phyloP scores from a whole-genome alignment of 768 basidiomycete genomes.

The Galerina sulciceps region DNA sequence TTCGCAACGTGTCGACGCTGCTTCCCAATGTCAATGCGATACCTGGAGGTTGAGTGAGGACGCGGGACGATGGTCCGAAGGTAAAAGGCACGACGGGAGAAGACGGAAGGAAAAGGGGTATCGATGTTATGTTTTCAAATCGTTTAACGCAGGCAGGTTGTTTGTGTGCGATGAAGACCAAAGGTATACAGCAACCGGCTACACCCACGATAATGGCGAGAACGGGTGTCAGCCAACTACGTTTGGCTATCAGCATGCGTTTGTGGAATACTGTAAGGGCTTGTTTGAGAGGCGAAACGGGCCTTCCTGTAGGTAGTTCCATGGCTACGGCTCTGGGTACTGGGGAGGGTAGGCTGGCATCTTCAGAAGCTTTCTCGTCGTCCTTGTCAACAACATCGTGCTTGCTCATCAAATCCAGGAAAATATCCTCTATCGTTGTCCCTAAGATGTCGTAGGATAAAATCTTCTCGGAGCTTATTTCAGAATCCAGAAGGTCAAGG shows the following conservation, averaged over 20 bases:
- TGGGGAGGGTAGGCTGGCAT: conserved; percentile 21
- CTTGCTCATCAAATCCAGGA: conserved; percentile 69
- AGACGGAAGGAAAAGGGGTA: conserved; percentile 60
- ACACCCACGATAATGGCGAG: conserved; percentile 59
- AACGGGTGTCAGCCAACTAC: conserved; percentile 70
- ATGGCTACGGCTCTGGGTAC: conserved; percentile 29
- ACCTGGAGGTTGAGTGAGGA: conserved; percentile 60
- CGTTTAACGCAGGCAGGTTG: conserved; percentile 52
- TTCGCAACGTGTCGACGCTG: conserved; percentile 34
- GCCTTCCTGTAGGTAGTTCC: conserved; percentile 52
- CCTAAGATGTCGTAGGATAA: conserved; percentile 69
- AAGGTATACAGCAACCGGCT: conserved; percentile 67
- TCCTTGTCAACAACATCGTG: conserved; percentile 33
- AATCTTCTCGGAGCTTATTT: conserved; percentile 41
- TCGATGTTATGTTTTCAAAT: conserved; percentile 37
- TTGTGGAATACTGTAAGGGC: conserved; percentile 78
- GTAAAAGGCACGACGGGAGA: conserved; percentile 42
- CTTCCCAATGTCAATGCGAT: conserved; percentile 52
- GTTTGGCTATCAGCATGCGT: conserved; percentile 61
- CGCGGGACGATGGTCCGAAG: conserved; percentile 33
- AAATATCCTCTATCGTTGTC: conserved; percentile 82
- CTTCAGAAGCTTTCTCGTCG: conserved; percentile 21
- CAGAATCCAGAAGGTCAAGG: conserved; percentile 55
- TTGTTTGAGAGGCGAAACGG: conserved; percentile 62
- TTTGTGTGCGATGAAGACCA: conserved; percentile 62